Percentiles rank a stretch among this genome's conserved stretches.
Conservation (phyloP, 768 basidiomycete genomes). For the Rhodosporidiobolus odoratus region DNA sequence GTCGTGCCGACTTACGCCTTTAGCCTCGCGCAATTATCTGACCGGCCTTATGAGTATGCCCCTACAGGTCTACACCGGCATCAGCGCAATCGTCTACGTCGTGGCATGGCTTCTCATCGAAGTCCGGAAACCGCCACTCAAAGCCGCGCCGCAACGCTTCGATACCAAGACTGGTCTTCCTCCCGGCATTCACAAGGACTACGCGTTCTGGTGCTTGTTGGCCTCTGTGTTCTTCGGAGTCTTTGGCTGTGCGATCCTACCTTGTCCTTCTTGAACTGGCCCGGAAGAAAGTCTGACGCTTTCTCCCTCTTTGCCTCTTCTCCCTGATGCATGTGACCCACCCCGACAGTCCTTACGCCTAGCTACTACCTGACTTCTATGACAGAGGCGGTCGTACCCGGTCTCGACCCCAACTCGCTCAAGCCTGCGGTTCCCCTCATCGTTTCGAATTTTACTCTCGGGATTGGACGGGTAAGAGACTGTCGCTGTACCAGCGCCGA, state of each 20-base stretch:
- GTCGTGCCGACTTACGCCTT: background rate
- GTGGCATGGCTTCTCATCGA: slow-evolving; percentile 18
- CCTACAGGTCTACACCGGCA: slow-evolving; percentile 24
- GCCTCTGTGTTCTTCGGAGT: slow-evolving; percentile 33
- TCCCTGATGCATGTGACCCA: background rate
- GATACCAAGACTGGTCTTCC: slow-evolving; percentile 28
- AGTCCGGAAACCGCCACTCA: slow-evolving; percentile 10
- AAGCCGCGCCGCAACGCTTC: slow-evolving; percentile 5
- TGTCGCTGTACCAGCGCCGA: background rate
- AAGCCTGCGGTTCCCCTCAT: slow-evolving; percentile 16
- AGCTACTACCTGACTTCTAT: slow-evolving; percentile 18
- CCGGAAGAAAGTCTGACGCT: background rate
- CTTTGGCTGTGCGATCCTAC: slow-evolving; percentile 24
- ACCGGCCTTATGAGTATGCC: background rate
- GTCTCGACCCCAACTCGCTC: slow-evolving; percentile 25
- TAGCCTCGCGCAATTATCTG: too few relatives aligned
- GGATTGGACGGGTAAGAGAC: slow-evolving; percentile 7
- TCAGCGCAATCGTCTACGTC: slow-evolving; percentile 14
- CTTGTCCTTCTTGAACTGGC: background rate
- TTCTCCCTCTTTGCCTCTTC: background rate
- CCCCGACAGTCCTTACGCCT: slow-evolving; percentile 16
- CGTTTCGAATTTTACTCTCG: slow-evolving; percentile 33
- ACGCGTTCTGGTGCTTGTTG: slow-evolving; percentile 16
- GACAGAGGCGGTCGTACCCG: slow-evolving; percentile 4
- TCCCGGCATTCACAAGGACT: slow-evolving; percentile 23